These are phyloP conservation scores for Kwoniella pini DNA, from an alignment of 768 basidiomycete species.

Conservation along the genomic window DNA sequence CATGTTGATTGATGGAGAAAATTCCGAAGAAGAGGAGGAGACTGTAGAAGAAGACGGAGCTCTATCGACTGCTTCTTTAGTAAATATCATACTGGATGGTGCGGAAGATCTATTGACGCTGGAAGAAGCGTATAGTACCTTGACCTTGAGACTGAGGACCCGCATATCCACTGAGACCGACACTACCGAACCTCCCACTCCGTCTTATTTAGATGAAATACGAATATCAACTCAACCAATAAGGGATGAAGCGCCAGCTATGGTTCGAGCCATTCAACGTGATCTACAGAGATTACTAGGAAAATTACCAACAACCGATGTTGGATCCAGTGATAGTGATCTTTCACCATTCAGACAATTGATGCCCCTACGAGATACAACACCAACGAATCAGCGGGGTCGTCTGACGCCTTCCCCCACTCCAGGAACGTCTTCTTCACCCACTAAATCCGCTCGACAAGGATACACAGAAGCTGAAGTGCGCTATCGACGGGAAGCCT, in stretches of 20 bases:
- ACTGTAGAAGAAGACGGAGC: slow-evolving; percentile 32
- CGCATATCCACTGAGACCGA: slow-evolving; percentile 8
- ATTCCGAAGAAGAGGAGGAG: slow-evolving; percentile 35
- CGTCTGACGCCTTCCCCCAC: slow-evolving; percentile 32
- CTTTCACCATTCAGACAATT: slow-evolving; percentile 29
- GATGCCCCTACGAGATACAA: slow-evolving; percentile 26
- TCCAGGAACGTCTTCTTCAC: slow-evolving; percentile 23
- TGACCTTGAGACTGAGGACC: slow-evolving; percentile 32
- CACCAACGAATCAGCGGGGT: slow-evolving; percentile 19
- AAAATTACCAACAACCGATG: slow-evolving; percentile 30
- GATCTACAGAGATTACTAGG: slow-evolving; percentile 44
- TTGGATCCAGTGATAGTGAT: slow-evolving; percentile 17
- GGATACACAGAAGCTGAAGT: slow-evolving; percentile 53
- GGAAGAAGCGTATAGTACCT: slow-evolving; percentile 52
- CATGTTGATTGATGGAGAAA: slow-evolving; percentile 14
- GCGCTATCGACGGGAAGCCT: slow-evolving; percentile 46
- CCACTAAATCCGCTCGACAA: slow-evolving; percentile 28
- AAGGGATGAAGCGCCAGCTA: slow-evolving; percentile 40
- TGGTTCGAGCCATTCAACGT: slow-evolving; percentile 46
- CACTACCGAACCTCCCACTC: background rate
- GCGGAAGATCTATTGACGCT: slow-evolving; percentile 50
- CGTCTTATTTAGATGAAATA: slow-evolving; percentile 8
- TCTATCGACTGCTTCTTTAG: slow-evolving; percentile 35
- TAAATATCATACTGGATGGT: slow-evolving; percentile 47
- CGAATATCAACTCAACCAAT: slow-evolving; percentile 34